Evolutionary conservation across 148 eudicot genomes (phyloP).

Genomic region (Agrostemma githago): DNA sequence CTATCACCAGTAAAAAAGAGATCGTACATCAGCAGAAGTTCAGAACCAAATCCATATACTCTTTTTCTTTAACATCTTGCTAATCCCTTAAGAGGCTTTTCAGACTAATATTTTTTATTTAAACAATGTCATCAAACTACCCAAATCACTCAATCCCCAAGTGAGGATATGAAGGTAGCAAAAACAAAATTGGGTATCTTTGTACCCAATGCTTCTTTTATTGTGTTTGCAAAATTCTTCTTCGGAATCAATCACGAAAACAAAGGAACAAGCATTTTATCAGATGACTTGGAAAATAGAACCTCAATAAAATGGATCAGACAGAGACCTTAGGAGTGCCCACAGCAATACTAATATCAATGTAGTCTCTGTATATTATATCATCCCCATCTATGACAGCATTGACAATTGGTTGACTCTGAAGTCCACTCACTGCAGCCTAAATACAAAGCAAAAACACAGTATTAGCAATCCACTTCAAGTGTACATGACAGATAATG

Average conservation of each 20-base stretch:
- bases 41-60: background rate
- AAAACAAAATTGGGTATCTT: background rate
- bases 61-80: background rate
- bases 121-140: too few species aligned
- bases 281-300: background rate
- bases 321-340: conserved; percentile 85
- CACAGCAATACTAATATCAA: conserved; percentile 96
- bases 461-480: conserved; percentile 3
- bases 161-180: background rate
- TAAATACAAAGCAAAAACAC: conserved; percentile 18
- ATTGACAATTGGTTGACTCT: conserved; percentile 87
- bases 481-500: background rate
- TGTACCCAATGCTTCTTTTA: background rate
- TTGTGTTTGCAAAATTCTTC: background rate
- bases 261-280: background rate
- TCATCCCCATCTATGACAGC: conserved; percentile 98
- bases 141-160: background rate
- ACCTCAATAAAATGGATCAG: background rate
- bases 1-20: conserved; percentile 25
- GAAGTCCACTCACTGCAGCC: conserved; percentile 94
- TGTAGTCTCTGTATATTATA: conserved; percentile 83
- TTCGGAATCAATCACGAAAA: background rate
- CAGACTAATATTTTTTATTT: background rate
- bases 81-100: background rate
- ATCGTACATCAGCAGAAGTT: background rate